A percentile compares a stretch with the other conserved stretches of the same genome.
Conservation (phyloP, 2,329 filamentous ascomycete genomes). For the Alternaria panax region DNA sequence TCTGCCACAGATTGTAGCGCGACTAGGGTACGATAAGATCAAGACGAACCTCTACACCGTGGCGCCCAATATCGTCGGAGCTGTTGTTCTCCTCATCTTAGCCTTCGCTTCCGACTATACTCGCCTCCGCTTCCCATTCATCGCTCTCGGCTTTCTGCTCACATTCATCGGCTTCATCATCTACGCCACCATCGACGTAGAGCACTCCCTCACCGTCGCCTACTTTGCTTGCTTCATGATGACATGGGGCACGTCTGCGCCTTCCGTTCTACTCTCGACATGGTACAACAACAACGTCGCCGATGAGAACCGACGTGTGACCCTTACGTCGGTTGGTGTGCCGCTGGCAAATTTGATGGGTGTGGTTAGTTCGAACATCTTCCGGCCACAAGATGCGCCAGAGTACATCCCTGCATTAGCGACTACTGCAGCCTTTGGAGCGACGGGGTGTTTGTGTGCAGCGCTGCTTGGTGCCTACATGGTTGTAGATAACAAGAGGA, state of each 20-base stretch:
- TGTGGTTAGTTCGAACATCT: conserved; percentile 73
- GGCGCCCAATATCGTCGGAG: conserved; percentile 78
- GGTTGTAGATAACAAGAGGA: conserved; percentile 68
- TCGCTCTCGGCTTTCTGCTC: conserved; percentile 74
- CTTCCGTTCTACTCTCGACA: conserved; percentile 71
- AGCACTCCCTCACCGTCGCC: conserved; percentile 67
- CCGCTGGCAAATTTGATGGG: conserved; percentile 81
- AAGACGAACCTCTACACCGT: conserved; percentile 84
- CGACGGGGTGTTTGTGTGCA: conserved; percentile 63
- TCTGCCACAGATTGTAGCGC: conserved; percentile 64
- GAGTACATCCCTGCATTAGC: conserved; percentile 72
- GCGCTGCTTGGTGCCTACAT: conserved; percentile 68
- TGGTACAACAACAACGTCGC: conserved; percentile 88
- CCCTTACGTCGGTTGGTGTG: conserved; percentile 75
- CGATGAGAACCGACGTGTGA: conserved; percentile 74
- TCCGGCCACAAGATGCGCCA: conserved; percentile 68
- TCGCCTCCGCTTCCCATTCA: conserved; percentile 75
- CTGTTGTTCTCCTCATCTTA: conserved; percentile 73
- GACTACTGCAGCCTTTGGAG: conserved; percentile 71
- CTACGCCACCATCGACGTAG: conserved; percentile 73
- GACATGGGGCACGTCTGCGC: conserved; percentile 79
- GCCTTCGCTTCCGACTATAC: conserved; percentile 74
- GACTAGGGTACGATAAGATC: conserved; percentile 62
- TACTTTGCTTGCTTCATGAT: conserved; percentile 85
- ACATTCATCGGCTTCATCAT: conserved; percentile 82